Percentiles rank a stretch among this genome's conserved stretches.
Evolutionary conservation across 129 eudicot genomes (phyloP).

Genomic region (Arctium lappa): DNA sequence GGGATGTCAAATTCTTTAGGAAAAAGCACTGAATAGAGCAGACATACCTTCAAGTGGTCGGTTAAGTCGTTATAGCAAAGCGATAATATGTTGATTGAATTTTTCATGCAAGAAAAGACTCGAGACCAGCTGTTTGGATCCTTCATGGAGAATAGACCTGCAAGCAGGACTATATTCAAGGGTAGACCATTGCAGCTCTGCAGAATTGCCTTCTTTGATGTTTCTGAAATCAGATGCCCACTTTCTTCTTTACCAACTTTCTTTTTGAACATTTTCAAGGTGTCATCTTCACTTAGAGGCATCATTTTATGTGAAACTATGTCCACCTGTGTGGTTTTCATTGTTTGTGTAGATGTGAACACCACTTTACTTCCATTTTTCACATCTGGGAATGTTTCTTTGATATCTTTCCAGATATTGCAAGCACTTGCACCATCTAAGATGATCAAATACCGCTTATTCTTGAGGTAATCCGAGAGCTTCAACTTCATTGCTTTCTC

Average conservation of each 20-base stretch:
- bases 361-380: conserved; percentile 32
- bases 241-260: no score
- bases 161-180: conserved; percentile 11
- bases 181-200: no score
- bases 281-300: no score
- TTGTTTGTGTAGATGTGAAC: conserved; percentile 20
- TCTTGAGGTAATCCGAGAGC: conserved; percentile 12
- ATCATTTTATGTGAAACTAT: neutral
- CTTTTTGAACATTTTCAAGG: no score
- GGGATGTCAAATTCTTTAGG: conserved; percentile 32
- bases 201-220: no score
- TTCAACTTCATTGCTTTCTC: conserved; percentile 15
- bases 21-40: conserved; percentile 30
- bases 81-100: neutral
- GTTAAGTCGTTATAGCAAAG: conserved; percentile 21
- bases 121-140: conserved; percentile 10
- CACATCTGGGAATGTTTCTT: conserved; percentile 19
- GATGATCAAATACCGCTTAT: conserved; percentile 28
- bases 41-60: conserved; percentile 20
- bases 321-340: neutral
- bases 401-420: conserved; percentile 13
- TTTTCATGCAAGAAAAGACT: neutral
- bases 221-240: no score
- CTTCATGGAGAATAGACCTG: conserved; percentile 20
- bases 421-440: conserved; percentile 14